Evolutionary conservation across 495 filamentous ascomycete species (phyloP), one percentile per base, ranked within the genome.

Genomic region (Platismatia glauca): DNA sequence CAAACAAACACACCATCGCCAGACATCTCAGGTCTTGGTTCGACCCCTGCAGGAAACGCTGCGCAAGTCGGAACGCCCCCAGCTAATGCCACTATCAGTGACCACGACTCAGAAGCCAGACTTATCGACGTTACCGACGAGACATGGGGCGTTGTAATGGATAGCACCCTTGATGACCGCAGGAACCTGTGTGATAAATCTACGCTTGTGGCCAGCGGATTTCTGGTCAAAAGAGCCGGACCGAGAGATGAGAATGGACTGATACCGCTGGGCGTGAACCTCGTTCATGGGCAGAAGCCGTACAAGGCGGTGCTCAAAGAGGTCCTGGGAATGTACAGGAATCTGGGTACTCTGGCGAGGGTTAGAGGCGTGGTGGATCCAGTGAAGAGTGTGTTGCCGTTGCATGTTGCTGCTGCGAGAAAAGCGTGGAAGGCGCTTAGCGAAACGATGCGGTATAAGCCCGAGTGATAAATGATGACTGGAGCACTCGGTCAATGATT

Each of bases 51-150:
- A 68, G 73, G 55, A 66, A 53, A 33, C 12, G 68, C 16, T 55
- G 56, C 13, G 44, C 69, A 48, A 58, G 24, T 61, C 22, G 52
- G 43, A 24, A 57, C 59, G 39, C 58, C 63, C 15, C 48, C 62
- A 13, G 35, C 55, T 13, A 77, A 85, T 8, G 84, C 84, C 0
- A 79, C 86, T 0, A 81, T 80, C 18, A 82, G 83, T 16, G 84
- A 90, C 50, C 71, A 82, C 1, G 91, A 95, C 57, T 78, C 82
- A 0, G 89, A 95, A 50, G 81, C 89, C 9, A 81, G 85, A 20
- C 81, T 98, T 9, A 74, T 89, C 7, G 92, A 97, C 69, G 70
- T 84, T 35, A 82, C 82, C 27, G 92, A 97, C 60, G 87, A 91
- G 59, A 88, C 84, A 4, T 96, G 89, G 89, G 86, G 84, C 34